Conservation (phyloP, 352 stramenopile genomes). For the Phytophthora litchii region DNA sequence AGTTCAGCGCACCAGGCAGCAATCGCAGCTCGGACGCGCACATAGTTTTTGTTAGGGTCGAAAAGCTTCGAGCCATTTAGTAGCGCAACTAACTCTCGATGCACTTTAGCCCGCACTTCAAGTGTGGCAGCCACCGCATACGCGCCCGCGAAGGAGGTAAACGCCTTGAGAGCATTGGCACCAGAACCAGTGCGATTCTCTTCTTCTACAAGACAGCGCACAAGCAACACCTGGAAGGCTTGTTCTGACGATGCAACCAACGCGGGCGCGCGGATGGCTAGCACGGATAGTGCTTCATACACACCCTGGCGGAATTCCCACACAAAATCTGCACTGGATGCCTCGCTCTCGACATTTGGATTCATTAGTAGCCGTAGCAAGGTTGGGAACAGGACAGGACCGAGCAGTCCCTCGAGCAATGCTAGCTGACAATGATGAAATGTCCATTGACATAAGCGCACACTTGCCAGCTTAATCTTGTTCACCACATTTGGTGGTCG, state of each 20-base stretch:
- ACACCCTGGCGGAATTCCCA: conserved; percentile 65
- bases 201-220: conserved; percentile 67
- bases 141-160: conserved; percentile 52
- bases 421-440: conserved; percentile 53
- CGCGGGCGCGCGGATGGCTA: conserved; percentile 44
- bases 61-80: conserved; percentile 67
- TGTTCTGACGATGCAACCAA: conserved; percentile 62
- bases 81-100: conserved; percentile 56
- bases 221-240: conserved; percentile 77
- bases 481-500: conserved; percentile 56
- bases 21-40: conserved; percentile 62
- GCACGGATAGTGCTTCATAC: conserved; percentile 60
- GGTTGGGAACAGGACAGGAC: conserved; percentile 71
- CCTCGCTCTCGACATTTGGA: conserved; percentile 58
- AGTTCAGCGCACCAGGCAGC: conserved; percentile 65
- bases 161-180: conserved; percentile 68
- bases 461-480: conserved; percentile 68
- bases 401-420: conserved; percentile 58
- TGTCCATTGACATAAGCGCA: conserved; percentile 64
- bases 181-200: conserved; percentile 48
- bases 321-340: conserved; percentile 45
- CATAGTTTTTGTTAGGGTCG: conserved; percentile 61
- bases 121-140: conserved; percentile 38
- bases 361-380: conserved; percentile 70
- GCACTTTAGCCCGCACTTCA: conserved; percentile 46